A percentile compares a stretch with the other conserved stretches of the same genome.
These are phyloP conservation scores for Centella asiatica DNA, from an alignment of 129 eudicot genomes.

Conservation along the genomic window DNA sequence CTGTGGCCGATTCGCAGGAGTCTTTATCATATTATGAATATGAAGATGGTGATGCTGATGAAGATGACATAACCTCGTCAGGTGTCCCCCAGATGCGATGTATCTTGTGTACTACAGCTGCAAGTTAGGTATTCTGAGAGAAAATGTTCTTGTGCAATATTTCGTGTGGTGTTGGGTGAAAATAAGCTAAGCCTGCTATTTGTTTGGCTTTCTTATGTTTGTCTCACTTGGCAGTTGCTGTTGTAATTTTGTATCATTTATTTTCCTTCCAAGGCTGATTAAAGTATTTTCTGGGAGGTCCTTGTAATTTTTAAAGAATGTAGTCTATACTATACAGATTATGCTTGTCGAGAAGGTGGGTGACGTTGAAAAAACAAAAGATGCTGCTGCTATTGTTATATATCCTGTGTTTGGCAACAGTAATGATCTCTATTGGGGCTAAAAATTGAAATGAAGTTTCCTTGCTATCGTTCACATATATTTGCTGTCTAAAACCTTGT, in stretches of 20 bases:
- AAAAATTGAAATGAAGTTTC: too few species aligned
- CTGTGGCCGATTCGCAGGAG: constrained; percentile 15
- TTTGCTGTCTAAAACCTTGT: too few species aligned
- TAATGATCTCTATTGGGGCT: too few species aligned
- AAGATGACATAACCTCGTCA: constrained; percentile 35
- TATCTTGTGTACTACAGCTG: constrained; percentile 88
- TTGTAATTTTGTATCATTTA: constrained; percentile 8
- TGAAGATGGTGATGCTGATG: constrained; percentile 50
- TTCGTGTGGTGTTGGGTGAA: not conserved
- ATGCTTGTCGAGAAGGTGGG: constrained; percentile 8
- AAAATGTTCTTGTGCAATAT: not conserved
- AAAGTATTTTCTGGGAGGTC: constrained; percentile 2
- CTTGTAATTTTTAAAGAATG: constrained; percentile 9
- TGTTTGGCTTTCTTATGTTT: not conserved
- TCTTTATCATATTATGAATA: constrained; percentile 33
- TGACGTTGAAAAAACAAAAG: not conserved
- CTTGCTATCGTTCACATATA: too few species aligned
- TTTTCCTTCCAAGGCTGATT: not conserved
- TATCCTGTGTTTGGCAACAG: too few species aligned
- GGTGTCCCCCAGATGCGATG: constrained; percentile 66
- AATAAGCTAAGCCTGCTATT: not conserved
- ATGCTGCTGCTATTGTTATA: not conserved
- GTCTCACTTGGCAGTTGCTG: not conserved
- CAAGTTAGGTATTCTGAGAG: constrained; percentile 30
- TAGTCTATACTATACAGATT: not conserved